Evolutionary conservation across 768 basidiomycete species (phyloP), one percentile per base, ranked within the genome.

Genomic region (Suillus alpinus): DNA sequence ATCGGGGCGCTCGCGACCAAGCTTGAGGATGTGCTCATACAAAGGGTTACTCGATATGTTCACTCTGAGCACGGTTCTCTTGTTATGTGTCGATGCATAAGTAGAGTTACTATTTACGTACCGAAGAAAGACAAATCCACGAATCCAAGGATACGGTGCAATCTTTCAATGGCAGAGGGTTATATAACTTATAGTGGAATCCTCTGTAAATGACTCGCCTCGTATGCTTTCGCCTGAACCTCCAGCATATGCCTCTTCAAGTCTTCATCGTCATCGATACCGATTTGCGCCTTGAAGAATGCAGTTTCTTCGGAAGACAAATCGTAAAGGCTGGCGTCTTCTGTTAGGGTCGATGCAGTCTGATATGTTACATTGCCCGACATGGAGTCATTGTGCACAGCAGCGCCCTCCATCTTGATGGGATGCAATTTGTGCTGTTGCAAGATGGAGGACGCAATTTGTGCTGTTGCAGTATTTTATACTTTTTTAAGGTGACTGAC

Each of bases 1-100:
- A 1, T 71, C 71, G 4, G 64, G 40, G 36, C 75, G 75, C 26
- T 76, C 74, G 57, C 62, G 69, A 6, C 75, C 79, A 10, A 81
- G 68, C 43, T 69, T 67, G 13, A 81, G 68, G 6, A 78, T 62
- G 2, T 39, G 37, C 7, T 65, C n/a, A 53, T 72, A 77, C 36
- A 36, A 1, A 36, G 36, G 9, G 36, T 9, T 10, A 36, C 36
- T 9, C 36, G 36, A 10, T 4, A 43, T 20, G 7, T 4, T 16
- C 39, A 36, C 2, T 1, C 41, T 43, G 41, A 7, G 7, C 8
- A 18, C n/a, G 7, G 18, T 6, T 43, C 14, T 6, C n/a, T 43
- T 43, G 7, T n/a, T 43, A 43, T 43, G 41, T 43, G 18, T 20
- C 7, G 18, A 43, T 43, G n/a, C n/a, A 20, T 43, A 32, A 20